Evolutionary conservation across 1,284 basidiomycete species (phyloP), one percentile per base, ranked within the genome.

Genomic region (Dichomitus squalens): DNA sequence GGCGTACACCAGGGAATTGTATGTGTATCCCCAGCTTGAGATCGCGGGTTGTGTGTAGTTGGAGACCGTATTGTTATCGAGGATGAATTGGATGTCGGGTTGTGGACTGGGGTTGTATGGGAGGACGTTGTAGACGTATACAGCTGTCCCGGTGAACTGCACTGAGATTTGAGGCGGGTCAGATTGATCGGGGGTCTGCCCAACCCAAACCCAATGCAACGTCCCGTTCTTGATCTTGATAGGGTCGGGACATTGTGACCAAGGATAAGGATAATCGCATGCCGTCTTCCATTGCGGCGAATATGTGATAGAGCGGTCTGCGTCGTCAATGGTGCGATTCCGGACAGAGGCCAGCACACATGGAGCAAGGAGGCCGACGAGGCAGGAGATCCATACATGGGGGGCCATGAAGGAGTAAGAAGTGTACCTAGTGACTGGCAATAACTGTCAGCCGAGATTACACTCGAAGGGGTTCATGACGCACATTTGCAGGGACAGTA

Each of bases 121-220:
- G 7, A 60, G 52, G n/a, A 60, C 50, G 21, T 57, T 53, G 49
- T 38, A 57, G 4, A 60, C 52, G 4, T 29, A 35, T 36, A 60
- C 52, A 1, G 36, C 46, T 12, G 38, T 54, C 18, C 59, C 59
- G 6, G 52, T 48, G 49, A 60, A 60, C n/a, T 9, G 18, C 7
- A 52, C 38, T 4, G 48, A 39, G 40, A 60, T 48, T n/a, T n/a
- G n/a, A n/a, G n/a, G n/a, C 25, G 5, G 20, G 4, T 29, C 23
- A 7, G 9, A 11, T n/a, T n/a, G 6, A 33, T 41, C 18, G 7
- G 47, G 44, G 23, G 50, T 18, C 18, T 49, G 51, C 8, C 14
- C 12, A 27, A 25, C 16, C 23, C 25, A 44, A n/a, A 9, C 16
- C 41, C 41, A 44, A 40, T 55, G 53, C 39, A 38, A 39, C 1